Percentiles rank a stretch among this genome's conserved stretches.
These are phyloP conservation scores for Starmerella tilneyi DNA, from an alignment of 805 yeast species.

Conservation along the genomic window DNA sequence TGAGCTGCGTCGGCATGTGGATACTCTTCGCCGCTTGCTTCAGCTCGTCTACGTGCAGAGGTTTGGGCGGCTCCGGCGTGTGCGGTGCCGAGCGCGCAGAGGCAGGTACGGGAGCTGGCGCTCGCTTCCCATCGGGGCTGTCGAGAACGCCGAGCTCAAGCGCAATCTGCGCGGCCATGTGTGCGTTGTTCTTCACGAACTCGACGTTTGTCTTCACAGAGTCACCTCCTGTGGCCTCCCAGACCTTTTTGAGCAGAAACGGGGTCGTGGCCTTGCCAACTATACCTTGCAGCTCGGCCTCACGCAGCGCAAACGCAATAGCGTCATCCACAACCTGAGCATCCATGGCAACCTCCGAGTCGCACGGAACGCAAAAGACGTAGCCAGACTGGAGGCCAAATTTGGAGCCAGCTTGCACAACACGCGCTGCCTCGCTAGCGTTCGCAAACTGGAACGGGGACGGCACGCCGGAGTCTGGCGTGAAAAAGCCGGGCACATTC, in stretches of 20 bases:
- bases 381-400: conserved; percentile 56
- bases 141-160: conserved; percentile 34
- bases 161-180: conserved; percentile 58
- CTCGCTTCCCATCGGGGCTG: conserved; percentile 5
- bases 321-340: conserved; percentile 43
- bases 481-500: conserved; percentile 69
- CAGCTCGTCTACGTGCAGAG: background rate
- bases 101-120: background rate
- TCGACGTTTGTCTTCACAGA: conserved; percentile 62
- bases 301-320: conserved; percentile 47
- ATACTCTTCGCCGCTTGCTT: conserved; percentile 2
- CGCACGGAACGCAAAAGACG: conserved; percentile 77
- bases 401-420: conserved; percentile 39
- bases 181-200: conserved; percentile 70
- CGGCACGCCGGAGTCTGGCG: conserved; percentile 58
- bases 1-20: conserved; percentile 11
- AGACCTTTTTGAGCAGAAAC: conserved; percentile 54
- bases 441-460: conserved; percentile 58
- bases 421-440: conserved; percentile 50
- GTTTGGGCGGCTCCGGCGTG: no score
- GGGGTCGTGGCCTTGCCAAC: conserved; percentile 74
- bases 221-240: conserved; percentile 56
- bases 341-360: conserved; percentile 49
- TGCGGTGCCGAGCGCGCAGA: no score
- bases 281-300: conserved; percentile 45